Base-by-base conservation (phyloP, 495 filamentous ascomycete genomes). In the Penicillium salamii region DNA sequence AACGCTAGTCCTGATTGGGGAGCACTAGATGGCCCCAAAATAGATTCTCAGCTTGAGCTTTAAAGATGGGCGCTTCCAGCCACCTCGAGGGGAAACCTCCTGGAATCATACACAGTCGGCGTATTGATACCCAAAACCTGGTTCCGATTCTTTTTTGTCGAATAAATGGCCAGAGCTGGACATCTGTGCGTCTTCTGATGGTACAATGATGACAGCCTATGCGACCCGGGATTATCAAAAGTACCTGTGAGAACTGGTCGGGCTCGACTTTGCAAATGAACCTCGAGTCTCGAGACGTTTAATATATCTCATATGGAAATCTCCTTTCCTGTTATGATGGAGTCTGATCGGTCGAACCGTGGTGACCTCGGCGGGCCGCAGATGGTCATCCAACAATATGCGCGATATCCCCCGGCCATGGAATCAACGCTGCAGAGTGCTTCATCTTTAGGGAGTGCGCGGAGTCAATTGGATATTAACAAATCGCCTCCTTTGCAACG, bases 341-440 rank as follows among this genome's bases (percentile, higher is more conserved):
- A 62, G 3, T 52, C 61, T 9, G 55, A 67, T 44, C 69, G 66
- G 18, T 43, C 62, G 18, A 64, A 60, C 8, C 54, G 64, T 19
- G 51, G 44, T n/a, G 68, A 70, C 19, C 49, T 73, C 32, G 50
- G 57, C 31, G 53, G 49, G 14, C 50, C 67, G 26, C 65, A 62
- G 20, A 66, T 74, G 47, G 67, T 74, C 19, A 56, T 73, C 43
- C 72, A 76, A 52, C 71, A 74, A 42, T 74, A 70, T 65, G 70
- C 72, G 5, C 59, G 68, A 48, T 76, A 72, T 60, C 71, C 72
- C 35, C 32, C 69, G 7, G 54, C 63, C 0, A 45, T 74, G 50
- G 72, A 76, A 32, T 61, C 68, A 3, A 60, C 70, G 2, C 46
- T 74, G 20, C 71, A 65, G 38, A 75, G 68, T 55, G 70, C 66